Evolutionary conservation across 1,284 basidiomycete species (phyloP).

Genomic region (Mixia osmundae): DNA sequence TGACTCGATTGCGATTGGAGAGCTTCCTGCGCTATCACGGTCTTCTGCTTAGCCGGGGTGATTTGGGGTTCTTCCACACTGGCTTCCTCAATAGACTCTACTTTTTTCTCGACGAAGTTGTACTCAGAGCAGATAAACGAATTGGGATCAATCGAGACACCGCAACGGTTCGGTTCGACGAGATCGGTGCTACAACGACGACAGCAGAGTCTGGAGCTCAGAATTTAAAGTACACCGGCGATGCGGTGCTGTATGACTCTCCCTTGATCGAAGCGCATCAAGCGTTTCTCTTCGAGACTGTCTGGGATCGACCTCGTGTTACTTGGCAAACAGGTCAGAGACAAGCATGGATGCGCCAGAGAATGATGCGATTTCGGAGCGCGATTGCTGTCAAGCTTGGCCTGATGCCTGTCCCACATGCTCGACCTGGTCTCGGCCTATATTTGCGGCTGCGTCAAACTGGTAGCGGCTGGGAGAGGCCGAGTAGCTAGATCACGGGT

Average conservation of each 20-base stretch:
- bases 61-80: slow-evolving; percentile 34
- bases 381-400: slow-evolving; percentile 9
- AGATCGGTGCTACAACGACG: slow-evolving; percentile 30
- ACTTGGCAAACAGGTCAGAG: neutral
- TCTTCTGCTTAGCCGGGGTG: slow-evolving; percentile 30
- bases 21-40: slow-evolving; percentile 39
- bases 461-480: neutral
- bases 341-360: neutral
- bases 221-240: slow-evolving; percentile 28
- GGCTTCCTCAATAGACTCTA: slow-evolving; percentile 46
- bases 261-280: slow-evolving; percentile 35
- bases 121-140: slow-evolving; percentile 26
- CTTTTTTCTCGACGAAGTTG: slow-evolving; percentile 45
- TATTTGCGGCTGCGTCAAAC: slow-evolving; percentile 6
- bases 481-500: too few relatives aligned
- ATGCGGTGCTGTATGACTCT: slow-evolving; percentile 43
- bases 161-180: slow-evolving; percentile 10
- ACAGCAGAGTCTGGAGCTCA: slow-evolving; percentile 30
- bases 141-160: slow-evolving; percentile 9
- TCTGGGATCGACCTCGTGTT: slow-evolving; percentile 24
- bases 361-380: neutral
- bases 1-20: slow-evolving; percentile 42
- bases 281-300: slow-evolving; percentile 43
- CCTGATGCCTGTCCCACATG: slow-evolving; percentile 4
- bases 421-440: slow-evolving; percentile 5